A percentile compares a stretch with the other conserved stretches of the same genome.
Evolutionary conservation across 805 yeast genomes (phyloP).

Genomic region (Saccharomycopsis sp.): DNA sequence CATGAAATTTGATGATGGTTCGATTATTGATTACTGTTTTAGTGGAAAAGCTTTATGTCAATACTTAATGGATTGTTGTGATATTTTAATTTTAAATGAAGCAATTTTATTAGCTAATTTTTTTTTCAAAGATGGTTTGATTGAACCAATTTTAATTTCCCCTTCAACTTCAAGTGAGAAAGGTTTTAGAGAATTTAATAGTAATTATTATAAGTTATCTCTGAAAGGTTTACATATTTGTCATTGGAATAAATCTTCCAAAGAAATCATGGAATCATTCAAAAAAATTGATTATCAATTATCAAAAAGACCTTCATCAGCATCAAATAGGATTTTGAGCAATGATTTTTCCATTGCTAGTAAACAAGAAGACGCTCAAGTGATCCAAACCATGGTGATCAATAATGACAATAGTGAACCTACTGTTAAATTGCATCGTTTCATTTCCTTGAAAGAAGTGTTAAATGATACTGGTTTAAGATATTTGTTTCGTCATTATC

Average conservation of each 20-base stretch:
- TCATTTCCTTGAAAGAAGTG: conserved; percentile 26
- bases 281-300: background rate
- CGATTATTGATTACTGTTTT: conserved; percentile 29
- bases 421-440: no score
- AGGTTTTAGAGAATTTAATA: conserved; percentile 7
- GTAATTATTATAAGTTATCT: conserved; percentile 32
- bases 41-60: conserved; percentile 74
- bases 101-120: conserved; percentile 43
- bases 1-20: conserved; percentile 24
- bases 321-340: no score
- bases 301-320: no score
- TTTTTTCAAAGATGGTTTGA: conserved; percentile 36
- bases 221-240: conserved; percentile 31
- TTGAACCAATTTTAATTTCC: conserved; percentile 30
- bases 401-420: background rate
- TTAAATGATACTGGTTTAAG: conserved; percentile 69
- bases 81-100: conserved; percentile 41
- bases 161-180: conserved; percentile 23
- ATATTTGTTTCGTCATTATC: conserved; percentile 53
- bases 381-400: background rate
- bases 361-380: no score
- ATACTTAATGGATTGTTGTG: conserved; percentile 89
- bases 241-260: conserved; percentile 24
- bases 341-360: no score
- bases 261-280: no score